A percentile compares a stretch with the other conserved stretches of the same genome.
Conservation (phyloP, 441 rosid genomes). For the Erodium moschatum region DNA sequence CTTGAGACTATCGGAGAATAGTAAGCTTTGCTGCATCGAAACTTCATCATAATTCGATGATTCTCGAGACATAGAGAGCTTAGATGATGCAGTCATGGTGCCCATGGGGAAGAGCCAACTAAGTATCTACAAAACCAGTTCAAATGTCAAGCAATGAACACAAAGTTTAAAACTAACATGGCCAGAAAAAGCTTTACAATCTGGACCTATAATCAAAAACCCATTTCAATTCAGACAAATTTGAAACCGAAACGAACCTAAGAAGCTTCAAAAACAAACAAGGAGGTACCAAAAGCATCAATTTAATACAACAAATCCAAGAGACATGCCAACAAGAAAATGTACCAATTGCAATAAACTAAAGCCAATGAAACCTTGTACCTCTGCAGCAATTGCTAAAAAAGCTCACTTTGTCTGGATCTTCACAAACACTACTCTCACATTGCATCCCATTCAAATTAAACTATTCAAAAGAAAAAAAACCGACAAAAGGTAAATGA, state of each 20-base stretch:
- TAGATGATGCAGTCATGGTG: constrained; percentile 55
- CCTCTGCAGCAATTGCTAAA: constrained; percentile 18
- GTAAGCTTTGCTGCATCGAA: constrained; percentile 78
- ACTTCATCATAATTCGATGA: constrained; percentile 69
- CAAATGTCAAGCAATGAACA: not conserved
- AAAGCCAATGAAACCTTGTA: constrained; percentile 14
- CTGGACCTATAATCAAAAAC: constrained; percentile 12
- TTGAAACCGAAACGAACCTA: constrained; percentile 4
- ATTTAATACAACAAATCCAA: constrained; percentile 4
- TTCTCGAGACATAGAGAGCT: constrained; percentile 38
- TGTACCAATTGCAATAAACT: constrained; percentile 1
- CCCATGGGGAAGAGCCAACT: constrained; percentile 20
- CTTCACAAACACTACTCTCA: constrained; percentile 28
- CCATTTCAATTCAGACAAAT: constrained; percentile 1
- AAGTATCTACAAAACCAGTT: not conserved
- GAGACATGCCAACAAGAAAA: not conserved
- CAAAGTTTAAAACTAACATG: too few species aligned
- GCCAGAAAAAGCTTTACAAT: too few species aligned
- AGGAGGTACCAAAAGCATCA: not conserved
- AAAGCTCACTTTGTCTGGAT: constrained; percentile 31
- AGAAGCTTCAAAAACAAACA: constrained; percentile 2
- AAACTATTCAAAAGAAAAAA: constrained; percentile 3
- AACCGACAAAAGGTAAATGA: constrained; percentile 8
- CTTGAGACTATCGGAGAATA: constrained; percentile 89
- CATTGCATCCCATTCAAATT: constrained; percentile 9